Base-by-base conservation (phyloP, 2,329 filamentous ascomycete genomes). In the Talaromyces islandicus region DNA sequence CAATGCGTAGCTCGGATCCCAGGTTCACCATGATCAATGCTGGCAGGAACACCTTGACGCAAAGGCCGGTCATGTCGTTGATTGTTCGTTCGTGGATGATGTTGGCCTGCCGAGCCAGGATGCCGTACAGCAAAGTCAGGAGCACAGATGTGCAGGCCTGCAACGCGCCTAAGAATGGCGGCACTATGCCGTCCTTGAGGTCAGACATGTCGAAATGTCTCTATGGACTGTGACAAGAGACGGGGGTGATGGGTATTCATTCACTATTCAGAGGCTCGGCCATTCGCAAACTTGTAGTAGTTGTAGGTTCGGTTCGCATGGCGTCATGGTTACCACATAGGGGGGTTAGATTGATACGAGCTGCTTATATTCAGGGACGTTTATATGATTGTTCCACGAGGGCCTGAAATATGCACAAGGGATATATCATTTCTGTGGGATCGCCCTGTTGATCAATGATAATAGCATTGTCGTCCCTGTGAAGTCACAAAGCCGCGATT, bases 131-230 rank as follows among this genome's bases (percentile, higher is more conserved):
- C 61, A 84, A 82, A 38, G 82, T 83, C 5, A 85, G 68, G 1
- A 85, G 70, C 0, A 85, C 82, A 1, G 81, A 80, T 24, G 83
- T 67, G 25, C 80, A 80, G 30, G 83, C 83, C 68, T 85, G 82
- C 7, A 85, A 68, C 6, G 82, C 82, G 29, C 81, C 81, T 5
- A 83, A 65, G 57, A 85, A 83, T 11, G 73, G 72, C 29, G 65
- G 57, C 17, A 68, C 17, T 12, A 73, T 54, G 4, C 67, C 65
- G 7, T 57, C 61, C 17, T 43, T 25, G 12, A 51, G 12, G 5
- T 41, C 21, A 25, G 56, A 12, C 60, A 61, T 61, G 17, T 30
- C 24, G 25, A 29, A 52, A 25, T 52, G 24, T 17, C 4, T 25
- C 14, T 52, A 12, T 6, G 17, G 12, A 17, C 17, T n/a, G 35